Percentiles rank a stretch among this genome's conserved stretches.
These are phyloP conservation scores for Biscutella laevigata DNA, from an alignment of 441 rosid species.

Conservation along the genomic window DNA sequence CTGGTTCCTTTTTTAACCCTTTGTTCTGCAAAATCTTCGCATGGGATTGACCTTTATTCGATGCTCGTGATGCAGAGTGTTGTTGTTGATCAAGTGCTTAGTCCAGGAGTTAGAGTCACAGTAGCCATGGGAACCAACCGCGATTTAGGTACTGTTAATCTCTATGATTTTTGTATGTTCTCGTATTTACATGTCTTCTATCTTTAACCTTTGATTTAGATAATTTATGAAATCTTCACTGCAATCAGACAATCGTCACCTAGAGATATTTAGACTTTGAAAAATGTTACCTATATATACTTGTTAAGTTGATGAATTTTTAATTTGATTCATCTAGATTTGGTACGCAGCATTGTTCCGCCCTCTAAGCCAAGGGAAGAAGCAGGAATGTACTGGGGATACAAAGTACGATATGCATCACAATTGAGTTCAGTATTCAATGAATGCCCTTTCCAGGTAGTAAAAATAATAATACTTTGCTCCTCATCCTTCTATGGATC, in stretches of 20 bases:
- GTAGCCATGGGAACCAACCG: conserved; percentile 76
- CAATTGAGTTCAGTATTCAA: conserved; percentile 59
- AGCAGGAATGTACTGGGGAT: conserved; percentile 84
- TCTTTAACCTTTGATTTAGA: not conserved
- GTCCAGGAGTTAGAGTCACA: conserved; percentile 77
- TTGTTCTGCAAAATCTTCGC: not conserved
- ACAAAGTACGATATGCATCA: conserved; percentile 86
- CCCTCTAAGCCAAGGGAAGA: conserved; percentile 71
- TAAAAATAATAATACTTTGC: not conserved
- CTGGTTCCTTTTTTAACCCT: not conserved
- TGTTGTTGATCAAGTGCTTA: conserved; percentile 55
- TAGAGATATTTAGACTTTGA: not conserved
- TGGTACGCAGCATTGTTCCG: conserved; percentile 52
- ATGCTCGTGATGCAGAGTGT: conserved; percentile 52
- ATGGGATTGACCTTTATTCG: conserved; percentile 5
- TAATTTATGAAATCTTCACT: not conserved
- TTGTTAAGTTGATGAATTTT: conserved; percentile 2
- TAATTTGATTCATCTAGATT: conserved; percentile 45
- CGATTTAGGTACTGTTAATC: conserved; percentile 53
- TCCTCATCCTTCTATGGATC: not conserved
- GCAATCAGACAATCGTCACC: not conserved
- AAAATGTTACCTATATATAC: not conserved
- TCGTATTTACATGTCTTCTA: not conserved
- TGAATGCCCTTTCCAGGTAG: conserved; percentile 60
- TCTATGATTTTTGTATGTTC: not conserved